Percentiles rank a stretch among this genome's conserved stretches.
Conservation (phyloP, 371 early-diverging fungal genomes). For the Encephalitozoon cuniculi region DNA sequence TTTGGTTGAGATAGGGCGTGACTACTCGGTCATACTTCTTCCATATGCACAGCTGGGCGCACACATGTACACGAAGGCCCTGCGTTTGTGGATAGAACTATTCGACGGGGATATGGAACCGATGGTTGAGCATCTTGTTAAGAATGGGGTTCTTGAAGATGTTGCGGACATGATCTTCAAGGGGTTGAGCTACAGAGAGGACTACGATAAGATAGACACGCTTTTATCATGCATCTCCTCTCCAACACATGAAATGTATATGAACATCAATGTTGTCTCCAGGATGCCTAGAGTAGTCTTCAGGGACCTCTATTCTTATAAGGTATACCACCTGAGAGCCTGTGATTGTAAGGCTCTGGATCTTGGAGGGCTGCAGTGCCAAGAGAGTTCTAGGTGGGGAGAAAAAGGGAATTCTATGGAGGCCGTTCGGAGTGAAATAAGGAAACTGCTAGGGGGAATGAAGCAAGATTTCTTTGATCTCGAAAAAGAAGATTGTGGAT, state of each 20-base stretch:
- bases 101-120: slow-evolving; percentile 1
- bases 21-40: not conserved
- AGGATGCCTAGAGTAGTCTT: not conserved
- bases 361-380: not conserved
- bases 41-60: not conserved
- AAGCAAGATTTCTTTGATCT: not conserved
- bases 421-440: not conserved
- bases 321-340: not conserved
- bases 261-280: not conserved
- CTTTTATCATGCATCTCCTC: not conserved
- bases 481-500: not conserved
- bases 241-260: not conserved
- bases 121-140: not conserved
- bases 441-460: not conserved
- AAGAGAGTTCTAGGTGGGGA: not conserved
- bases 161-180: not conserved
- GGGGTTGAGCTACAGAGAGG: not conserved
- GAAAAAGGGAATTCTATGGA: not conserved
- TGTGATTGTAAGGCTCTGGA: not conserved
- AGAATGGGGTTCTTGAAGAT: not conserved
- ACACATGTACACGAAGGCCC: not conserved
- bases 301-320: not conserved
- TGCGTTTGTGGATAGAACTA: slow-evolving; percentile 3
- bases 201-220: not conserved
- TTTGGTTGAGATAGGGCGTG: not conserved